Percentiles rank a stretch among this genome's conserved stretches.
phyloP scores from a whole-genome alignment of 2,329 filamentous ascomycete species.

The Neoascochyta sp. region DNA sequence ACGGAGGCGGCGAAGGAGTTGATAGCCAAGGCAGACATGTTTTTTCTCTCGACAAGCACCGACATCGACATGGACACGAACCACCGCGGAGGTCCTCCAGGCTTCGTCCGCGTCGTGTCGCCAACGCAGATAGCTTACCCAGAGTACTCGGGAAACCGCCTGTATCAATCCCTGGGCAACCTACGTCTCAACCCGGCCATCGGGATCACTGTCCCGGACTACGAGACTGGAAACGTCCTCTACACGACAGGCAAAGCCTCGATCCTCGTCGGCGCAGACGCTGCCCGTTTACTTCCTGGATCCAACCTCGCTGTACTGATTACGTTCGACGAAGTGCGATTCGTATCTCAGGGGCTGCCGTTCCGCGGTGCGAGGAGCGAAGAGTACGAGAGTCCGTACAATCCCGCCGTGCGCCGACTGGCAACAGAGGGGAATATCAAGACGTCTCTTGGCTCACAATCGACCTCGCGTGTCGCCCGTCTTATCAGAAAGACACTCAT shows the following conservation, averaged over 20 bases:
- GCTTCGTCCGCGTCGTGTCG: conserved; percentile 67
- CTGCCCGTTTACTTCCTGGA: conserved; percentile 60
- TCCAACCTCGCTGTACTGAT: conserved; percentile 71
- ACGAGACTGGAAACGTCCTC: conserved; percentile 66
- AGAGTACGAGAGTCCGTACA: conserved; percentile 69
- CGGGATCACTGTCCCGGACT: conserved; percentile 71
- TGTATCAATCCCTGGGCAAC: conserved; percentile 83
- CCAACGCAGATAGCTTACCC: conserved; percentile 68
- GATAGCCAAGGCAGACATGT: conserved; percentile 63
- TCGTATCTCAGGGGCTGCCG: conserved; percentile 62
- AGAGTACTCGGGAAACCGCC: conserved; percentile 78
- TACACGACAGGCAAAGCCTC: conserved; percentile 69
- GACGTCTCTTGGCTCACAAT: conserved; percentile 5
- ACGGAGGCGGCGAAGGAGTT: conserved; percentile 55
- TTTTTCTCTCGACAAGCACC: conserved; percentile 71
- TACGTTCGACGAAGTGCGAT: conserved; percentile 57
- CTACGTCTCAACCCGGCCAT: conserved; percentile 62
- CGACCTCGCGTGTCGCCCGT: conserved; percentile 45
- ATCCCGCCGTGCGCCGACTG: conserved; percentile 67
- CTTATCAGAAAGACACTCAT: conserved; percentile 58
- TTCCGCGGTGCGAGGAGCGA: conserved; percentile 61
- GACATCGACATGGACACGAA: conserved; percentile 75
- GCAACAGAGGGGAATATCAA: conserved; percentile 52
- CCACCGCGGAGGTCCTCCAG: conserved; percentile 68
- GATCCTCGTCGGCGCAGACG: conserved; percentile 62